Conservation (phyloP, 495 filamentous ascomycete genomes). For the Penicillium angulare region DNA sequence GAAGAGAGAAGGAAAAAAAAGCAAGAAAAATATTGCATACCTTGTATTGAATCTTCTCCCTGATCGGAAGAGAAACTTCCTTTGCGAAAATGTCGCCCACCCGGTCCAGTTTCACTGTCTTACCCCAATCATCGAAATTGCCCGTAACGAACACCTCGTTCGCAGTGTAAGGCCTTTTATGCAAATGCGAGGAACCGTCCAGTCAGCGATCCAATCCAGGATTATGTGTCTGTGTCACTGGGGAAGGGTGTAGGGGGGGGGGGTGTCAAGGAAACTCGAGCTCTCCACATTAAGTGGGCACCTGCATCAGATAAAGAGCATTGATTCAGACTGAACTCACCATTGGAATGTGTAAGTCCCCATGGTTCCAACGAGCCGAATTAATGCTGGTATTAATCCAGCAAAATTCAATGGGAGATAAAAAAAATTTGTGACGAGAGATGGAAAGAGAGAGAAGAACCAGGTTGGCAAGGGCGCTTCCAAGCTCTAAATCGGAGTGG, state of each 20-base stretch:
- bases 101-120: conserved; percentile 76
- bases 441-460: neutral
- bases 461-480: conserved; percentile 3
- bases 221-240: conserved; percentile 13
- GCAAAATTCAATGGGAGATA: too few relatives aligned
- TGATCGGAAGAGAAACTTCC: conserved; percentile 64
- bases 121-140: conserved; percentile 91
- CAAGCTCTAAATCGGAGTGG: conserved; percentile 8
- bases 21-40: conserved; percentile 49
- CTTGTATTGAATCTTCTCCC: conserved; percentile 80
- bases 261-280: neutral
- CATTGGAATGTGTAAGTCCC: conserved; percentile 45
- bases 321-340: conserved; percentile 27
- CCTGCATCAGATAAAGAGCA: neutral
- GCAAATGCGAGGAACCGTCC: conserved; percentile 24
- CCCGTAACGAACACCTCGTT: conserved; percentile 92
- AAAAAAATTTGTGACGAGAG: neutral
- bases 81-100: conserved; percentile 71
- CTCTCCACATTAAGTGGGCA: neutral
- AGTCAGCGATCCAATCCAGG: conserved; percentile 30
- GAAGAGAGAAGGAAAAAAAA: conserved; percentile 5
- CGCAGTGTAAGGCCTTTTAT: conserved; percentile 68
- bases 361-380: conserved; percentile 26
- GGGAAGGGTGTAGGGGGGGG: neutral
- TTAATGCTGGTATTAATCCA: too few relatives aligned